Evolutionary conservation across 257 asterid species (phyloP).

Genomic region (Solanum ossicruentum): DNA sequence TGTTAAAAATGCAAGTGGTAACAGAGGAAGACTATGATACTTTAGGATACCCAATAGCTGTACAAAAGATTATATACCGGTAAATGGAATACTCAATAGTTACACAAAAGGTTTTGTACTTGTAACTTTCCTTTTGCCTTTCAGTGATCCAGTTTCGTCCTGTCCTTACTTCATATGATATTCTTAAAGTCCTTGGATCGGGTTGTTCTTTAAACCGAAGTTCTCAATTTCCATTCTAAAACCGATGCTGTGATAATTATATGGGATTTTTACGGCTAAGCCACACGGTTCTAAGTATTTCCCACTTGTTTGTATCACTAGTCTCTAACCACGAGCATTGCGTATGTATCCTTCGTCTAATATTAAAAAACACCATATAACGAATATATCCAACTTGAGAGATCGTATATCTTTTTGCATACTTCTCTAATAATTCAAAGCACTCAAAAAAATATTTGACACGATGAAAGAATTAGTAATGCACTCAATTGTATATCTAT

Average conservation of each 20-base stretch:
- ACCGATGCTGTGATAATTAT: neutral
- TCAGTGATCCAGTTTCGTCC: neutral
- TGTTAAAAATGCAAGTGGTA: conserved; percentile 19
- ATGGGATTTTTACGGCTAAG: neutral
- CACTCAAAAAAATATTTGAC: too few relatives aligned
- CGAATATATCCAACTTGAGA: too few relatives aligned
- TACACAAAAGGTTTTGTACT: neutral
- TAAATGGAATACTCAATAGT: neutral
- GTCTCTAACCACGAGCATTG: too few relatives aligned
- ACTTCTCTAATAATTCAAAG: too few relatives aligned
- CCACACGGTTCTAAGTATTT: neutral
- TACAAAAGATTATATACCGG: conserved; percentile 1
- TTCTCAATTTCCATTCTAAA: neutral
- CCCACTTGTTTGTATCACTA: neutral
- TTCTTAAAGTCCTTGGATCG: neutral
- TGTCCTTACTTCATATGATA: neutral
- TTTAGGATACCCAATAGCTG: neutral
- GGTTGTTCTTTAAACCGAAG: neutral
- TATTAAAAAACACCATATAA: too few relatives aligned
- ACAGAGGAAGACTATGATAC: conserved; percentile 27
- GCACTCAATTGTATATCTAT: too few relatives aligned
- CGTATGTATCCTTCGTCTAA: too few relatives aligned
- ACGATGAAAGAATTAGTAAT: too few relatives aligned
- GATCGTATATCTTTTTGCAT: too few relatives aligned
- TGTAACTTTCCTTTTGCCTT: neutral